A percentile compares a stretch with the other conserved stretches of the same genome.
phyloP scores from a whole-genome alignment of 2,329 filamentous ascomycete species.

The Diaporthe vexans region DNA sequence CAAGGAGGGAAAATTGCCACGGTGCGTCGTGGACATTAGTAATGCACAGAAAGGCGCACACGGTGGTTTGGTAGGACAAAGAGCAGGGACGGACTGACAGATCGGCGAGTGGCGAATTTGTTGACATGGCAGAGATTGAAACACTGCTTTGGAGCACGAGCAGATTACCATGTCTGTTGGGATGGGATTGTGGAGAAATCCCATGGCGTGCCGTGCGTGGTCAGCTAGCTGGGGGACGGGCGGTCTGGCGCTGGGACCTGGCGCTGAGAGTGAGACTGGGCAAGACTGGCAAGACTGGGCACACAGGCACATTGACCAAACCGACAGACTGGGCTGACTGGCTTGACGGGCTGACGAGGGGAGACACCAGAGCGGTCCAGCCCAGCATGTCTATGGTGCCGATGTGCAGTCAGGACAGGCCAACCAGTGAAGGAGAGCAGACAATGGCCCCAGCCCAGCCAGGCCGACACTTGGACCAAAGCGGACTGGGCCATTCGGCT shows the following conservation, averaged over 20 bases:
- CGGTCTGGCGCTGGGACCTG: no score
- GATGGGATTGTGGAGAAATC: constrained; percentile 21
- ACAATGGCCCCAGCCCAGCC: neutral
- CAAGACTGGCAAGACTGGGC: no score
- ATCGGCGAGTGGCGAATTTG: constrained; percentile 17
- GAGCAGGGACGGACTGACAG: neutral
- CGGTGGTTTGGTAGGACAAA: neutral
- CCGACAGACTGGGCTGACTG: no score
- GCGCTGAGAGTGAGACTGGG: neutral
- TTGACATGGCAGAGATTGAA: neutral
- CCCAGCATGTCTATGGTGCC: no score
- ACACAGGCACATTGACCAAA: no score
- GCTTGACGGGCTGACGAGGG: no score
- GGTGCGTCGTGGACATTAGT: neutral
- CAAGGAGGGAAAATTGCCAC: neutral
- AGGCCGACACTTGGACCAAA: neutral
- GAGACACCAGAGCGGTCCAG: no score
- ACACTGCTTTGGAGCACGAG: neutral
- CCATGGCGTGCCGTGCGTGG: neutral
- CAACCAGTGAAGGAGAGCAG: constrained; percentile 7
- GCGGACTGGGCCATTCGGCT: neutral
- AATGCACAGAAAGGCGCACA: neutral
- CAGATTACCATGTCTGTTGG: constrained; percentile 16
- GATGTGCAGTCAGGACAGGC: neutral
- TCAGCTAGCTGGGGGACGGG: no score